phyloP scores from a whole-genome alignment of 306 rosid species.

The Lupinus albus region DNA sequence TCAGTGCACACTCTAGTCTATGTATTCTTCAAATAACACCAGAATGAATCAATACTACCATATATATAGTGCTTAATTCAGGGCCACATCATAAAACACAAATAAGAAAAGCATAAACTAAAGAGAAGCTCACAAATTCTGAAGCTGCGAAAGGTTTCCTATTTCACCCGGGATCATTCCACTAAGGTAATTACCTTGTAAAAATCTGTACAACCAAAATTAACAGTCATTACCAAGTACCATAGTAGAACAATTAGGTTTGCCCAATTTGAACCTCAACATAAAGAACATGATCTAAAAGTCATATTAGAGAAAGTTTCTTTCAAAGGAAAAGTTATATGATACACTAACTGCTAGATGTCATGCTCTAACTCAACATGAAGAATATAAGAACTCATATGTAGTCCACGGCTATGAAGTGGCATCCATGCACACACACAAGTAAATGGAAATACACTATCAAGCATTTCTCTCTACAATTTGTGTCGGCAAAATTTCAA shows the following conservation, averaged over 20 bases:
- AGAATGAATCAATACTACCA: conserved; percentile 27
- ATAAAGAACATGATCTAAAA: no score
- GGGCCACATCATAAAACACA: neutral
- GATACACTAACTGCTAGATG: no score
- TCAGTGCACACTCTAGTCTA: neutral
- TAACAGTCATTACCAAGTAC: conserved; percentile 34
- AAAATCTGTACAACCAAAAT: conserved; percentile 61
- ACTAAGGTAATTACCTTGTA: conserved; percentile 95
- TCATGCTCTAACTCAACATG: conserved; percentile 7
- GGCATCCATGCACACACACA: neutral
- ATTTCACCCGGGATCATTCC: conserved; percentile 80
- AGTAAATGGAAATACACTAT: neutral
- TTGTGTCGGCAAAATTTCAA: neutral
- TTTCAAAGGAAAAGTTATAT: no score
- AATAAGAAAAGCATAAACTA: conserved; percentile 34
- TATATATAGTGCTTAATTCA: conserved; percentile 18
- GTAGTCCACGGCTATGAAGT: neutral
- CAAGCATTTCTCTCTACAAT: neutral
- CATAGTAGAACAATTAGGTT: conserved; percentile 17
- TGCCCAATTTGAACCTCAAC: no score
- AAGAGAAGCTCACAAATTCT: conserved; percentile 65
- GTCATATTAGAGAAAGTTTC: no score
- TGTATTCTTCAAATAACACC: conserved; percentile 32
- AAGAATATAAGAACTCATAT: conserved; percentile 23
- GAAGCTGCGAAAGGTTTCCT: conserved; percentile 78